Percentiles rank a stretch among this genome's conserved stretches.
These are phyloP conservation scores for Collybia sordida DNA, from an alignment of 768 basidiomycete genomes.

Conservation along the genomic window DNA sequence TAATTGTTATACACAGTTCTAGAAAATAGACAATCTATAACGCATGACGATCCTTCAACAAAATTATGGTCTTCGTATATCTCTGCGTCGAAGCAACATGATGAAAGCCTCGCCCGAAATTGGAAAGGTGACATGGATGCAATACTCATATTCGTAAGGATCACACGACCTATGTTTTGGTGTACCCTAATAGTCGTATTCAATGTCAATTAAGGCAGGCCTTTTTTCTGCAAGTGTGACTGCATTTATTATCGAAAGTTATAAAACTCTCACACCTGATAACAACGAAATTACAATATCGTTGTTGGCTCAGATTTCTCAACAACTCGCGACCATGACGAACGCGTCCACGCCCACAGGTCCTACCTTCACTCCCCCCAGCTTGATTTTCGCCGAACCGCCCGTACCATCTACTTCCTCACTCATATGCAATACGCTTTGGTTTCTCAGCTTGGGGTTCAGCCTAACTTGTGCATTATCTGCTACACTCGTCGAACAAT, in stretches of 20 bases:
- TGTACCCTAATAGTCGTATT: not conserved
- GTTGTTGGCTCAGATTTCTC: constrained; percentile 29
- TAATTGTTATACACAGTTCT: not conserved
- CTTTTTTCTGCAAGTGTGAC: constrained; percentile 40
- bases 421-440: constrained; percentile 39
- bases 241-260: constrained; percentile 38
- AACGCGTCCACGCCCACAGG: constrained; percentile 10
- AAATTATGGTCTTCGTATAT: constrained; percentile 38
- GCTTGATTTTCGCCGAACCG: constrained; percentile 2
- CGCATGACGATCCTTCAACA: constrained; percentile 34
- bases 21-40: not conserved
- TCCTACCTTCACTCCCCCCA: not conserved
- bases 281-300: constrained; percentile 22
- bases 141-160: constrained; percentile 36
- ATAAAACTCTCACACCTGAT: constrained; percentile 30
- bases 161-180: not conserved
- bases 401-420: constrained; percentile 26
- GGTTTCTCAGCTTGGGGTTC: constrained; percentile 45
- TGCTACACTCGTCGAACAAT: constrained; percentile 49
- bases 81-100: constrained; percentile 30
- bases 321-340: constrained; percentile 23
- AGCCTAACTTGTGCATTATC: constrained; percentile 40
- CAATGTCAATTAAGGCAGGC: constrained; percentile 26
- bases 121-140: constrained; percentile 44
- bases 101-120: constrained; percentile 28